phyloP scores from a whole-genome alignment of 208 protist genomes.

The Crithidia fasciculata region DNA sequence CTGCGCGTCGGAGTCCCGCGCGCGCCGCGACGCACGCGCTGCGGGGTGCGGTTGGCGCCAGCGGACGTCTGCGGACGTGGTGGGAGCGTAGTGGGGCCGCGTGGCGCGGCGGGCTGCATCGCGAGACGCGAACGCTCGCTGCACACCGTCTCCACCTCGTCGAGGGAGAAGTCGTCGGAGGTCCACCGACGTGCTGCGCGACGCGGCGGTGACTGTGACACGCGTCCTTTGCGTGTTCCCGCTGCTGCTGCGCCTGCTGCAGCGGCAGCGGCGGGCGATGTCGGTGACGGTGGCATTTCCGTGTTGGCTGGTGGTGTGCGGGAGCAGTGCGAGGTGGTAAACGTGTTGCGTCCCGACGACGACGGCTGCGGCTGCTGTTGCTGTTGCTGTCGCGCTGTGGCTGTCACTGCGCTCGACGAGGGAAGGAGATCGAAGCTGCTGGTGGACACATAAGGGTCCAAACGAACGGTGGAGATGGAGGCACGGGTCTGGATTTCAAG shows the following conservation, averaged over 20 bases:
- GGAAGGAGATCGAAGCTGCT: slow-evolving; percentile 5
- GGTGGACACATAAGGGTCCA: background rate
- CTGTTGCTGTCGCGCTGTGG: background rate
- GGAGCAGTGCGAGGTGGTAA: slow-evolving; percentile 35
- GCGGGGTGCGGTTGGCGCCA: slow-evolving; percentile 13
- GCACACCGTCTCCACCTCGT: slow-evolving; percentile 39
- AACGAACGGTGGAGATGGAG: slow-evolving; percentile 42
- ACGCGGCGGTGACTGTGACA: slow-evolving; percentile 6
- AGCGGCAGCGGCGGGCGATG: background rate
- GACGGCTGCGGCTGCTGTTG: background rate
- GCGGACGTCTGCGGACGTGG: slow-evolving; percentile 26
- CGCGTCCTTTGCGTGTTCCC: background rate
- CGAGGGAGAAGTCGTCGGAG: slow-evolving; percentile 27
- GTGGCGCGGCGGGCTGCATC: slow-evolving; percentile 9
- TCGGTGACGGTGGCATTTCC: background rate
- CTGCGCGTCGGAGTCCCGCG: slow-evolving; percentile 30
- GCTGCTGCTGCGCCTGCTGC: background rate
- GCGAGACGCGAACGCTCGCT: slow-evolving; percentile 35
- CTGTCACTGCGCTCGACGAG: background rate
- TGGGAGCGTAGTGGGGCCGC: slow-evolving; percentile 31
- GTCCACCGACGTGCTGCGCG: slow-evolving; percentile 28
- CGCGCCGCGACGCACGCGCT: slow-evolving; percentile 26
- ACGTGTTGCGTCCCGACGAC: slow-evolving; percentile 28
- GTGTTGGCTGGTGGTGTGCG: background rate
- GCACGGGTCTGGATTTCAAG: slow-evolving; percentile 58